phyloP scores from a whole-genome alignment of 352 stramenopile genomes.

The Phytophthora rubi region DNA sequence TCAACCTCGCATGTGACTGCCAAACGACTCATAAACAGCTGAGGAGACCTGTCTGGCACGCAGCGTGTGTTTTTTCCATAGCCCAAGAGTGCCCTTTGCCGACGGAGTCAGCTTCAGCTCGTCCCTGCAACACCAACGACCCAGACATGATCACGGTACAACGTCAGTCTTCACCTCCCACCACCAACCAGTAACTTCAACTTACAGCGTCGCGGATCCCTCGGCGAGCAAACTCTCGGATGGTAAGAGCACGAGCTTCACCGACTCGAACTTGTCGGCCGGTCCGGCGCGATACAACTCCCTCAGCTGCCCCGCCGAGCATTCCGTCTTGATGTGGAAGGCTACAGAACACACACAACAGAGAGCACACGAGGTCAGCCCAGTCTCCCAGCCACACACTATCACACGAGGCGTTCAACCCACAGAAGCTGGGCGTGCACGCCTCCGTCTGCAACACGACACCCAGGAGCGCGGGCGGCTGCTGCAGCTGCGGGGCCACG shows the following conservation, averaged over 20 bases:
- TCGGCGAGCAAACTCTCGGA: constrained; percentile 37
- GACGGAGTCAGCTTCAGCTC: constrained; percentile 53
- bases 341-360: constrained; percentile 34
- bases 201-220: constrained; percentile 39
- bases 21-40: not conserved
- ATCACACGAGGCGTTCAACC: constrained; percentile 7
- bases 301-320: constrained; percentile 41
- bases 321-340: constrained; percentile 60
- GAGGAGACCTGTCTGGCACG: constrained; percentile 7
- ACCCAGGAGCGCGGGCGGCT: constrained; percentile 66
- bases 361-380: not conserved
- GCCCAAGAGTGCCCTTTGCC: constrained; percentile 45
- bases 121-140: constrained; percentile 27
- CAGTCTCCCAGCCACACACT: not conserved
- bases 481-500: constrained; percentile 40
- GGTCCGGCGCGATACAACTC: constrained; percentile 54
- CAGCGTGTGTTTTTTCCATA: constrained; percentile 54
- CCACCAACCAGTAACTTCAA: not conserved
- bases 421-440: constrained; percentile 83
- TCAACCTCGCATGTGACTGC: too few relatives aligned
- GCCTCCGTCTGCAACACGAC: constrained; percentile 74
- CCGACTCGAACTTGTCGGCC: constrained; percentile 65
- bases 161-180: not conserved
- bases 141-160: constrained; percentile 5
- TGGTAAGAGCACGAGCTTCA: constrained; percentile 56